These are phyloP conservation scores for Arthrobotrys pseudoclavata DNA, from an alignment of 2,329 filamentous ascomycete species.

Conservation along the genomic window DNA sequence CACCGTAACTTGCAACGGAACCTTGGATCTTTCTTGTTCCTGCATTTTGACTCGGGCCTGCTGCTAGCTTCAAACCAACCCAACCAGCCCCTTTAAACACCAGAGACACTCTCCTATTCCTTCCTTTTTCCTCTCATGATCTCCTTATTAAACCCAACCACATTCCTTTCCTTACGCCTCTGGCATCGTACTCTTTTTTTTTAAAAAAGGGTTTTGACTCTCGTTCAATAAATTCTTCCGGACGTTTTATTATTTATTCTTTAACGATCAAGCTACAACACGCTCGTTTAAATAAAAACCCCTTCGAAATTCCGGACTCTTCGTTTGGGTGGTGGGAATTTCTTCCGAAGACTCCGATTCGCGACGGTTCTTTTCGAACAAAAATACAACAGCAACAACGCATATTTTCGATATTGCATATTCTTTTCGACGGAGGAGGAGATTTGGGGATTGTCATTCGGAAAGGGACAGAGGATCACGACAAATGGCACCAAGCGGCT, in stretches of 20 bases:
- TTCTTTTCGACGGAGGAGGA: neutral
- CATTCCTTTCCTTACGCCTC: conserved; percentile 15
- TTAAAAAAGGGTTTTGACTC: conserved; percentile 11
- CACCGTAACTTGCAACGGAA: conserved; percentile 31
- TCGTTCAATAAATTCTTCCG: conserved; percentile 19
- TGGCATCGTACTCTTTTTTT: conserved; percentile 4
- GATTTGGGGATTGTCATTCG: neutral
- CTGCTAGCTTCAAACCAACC: conserved; percentile 27
- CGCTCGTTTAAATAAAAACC: conserved; percentile 38
- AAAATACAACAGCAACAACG: conserved; percentile 33
- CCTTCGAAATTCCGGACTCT: conserved; percentile 3
- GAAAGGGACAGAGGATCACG: conserved; percentile 4
- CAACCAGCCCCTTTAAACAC: conserved; percentile 55
- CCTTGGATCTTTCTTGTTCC: conserved; percentile 33
- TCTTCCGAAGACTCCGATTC: conserved; percentile 35
- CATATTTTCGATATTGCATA: conserved; percentile 6
- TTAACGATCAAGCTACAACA: conserved; percentile 24
- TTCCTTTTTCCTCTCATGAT: conserved; percentile 31
- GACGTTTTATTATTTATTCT: conserved; percentile 13
- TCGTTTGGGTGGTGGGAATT: neutral
- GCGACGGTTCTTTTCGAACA: conserved; percentile 34
- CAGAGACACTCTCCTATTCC: conserved; percentile 37
- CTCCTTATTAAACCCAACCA: conserved; percentile 32
- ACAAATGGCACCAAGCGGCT: conserved; percentile 15
- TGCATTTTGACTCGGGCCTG: conserved; percentile 46